These are phyloP conservation scores for Sungouiella blattae DNA, from an alignment of 805 yeast genomes.

Conservation along the genomic window DNA sequence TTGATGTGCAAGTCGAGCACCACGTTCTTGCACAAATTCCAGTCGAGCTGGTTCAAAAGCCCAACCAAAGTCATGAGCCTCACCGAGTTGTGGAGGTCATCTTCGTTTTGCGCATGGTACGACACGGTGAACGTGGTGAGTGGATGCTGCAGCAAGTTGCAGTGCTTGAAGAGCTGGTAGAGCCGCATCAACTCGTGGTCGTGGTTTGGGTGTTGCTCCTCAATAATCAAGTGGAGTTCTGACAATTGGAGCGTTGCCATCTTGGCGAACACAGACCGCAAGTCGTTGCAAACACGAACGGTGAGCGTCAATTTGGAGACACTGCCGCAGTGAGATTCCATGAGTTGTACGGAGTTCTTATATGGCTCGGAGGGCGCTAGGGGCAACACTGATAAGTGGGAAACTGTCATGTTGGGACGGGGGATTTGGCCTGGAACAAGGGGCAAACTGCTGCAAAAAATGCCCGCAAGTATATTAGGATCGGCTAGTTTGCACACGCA, in stretches of 20 bases:
- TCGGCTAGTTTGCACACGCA: neutral
- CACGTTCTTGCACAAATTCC: constrained; percentile 8
- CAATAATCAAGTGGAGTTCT: constrained; percentile 10
- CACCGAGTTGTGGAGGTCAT: constrained; percentile 8
- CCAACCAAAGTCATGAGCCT: constrained; percentile 9
- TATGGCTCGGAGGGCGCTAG: too few species aligned
- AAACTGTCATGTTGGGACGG: constrained; percentile 5
- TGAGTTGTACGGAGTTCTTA: too few species aligned
- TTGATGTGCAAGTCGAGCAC: constrained; percentile 10
- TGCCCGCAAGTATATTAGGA: constrained; percentile 2
- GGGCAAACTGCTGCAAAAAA: constrained; percentile 2
- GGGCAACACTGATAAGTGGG: too few species aligned
- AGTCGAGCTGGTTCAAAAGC: constrained; percentile 12
- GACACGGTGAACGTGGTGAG: constrained; percentile 8
- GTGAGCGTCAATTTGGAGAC: constrained; percentile 4
- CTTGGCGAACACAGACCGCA: constrained; percentile 3
- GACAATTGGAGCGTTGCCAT: constrained; percentile 3
- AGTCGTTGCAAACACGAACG: constrained; percentile 3
- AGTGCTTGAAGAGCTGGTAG: constrained; percentile 6
- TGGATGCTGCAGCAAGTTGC: constrained; percentile 3
- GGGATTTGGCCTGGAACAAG: constrained; percentile 2
- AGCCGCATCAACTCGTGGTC: constrained; percentile 5
- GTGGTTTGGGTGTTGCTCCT: constrained; percentile 5
- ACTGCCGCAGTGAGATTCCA: too few species aligned
- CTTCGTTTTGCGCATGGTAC: constrained; percentile 9